Evolutionary conservation across 768 basidiomycete genomes (phyloP), one percentile per base, ranked within the genome.

Genomic region (Russula olivacea): DNA sequence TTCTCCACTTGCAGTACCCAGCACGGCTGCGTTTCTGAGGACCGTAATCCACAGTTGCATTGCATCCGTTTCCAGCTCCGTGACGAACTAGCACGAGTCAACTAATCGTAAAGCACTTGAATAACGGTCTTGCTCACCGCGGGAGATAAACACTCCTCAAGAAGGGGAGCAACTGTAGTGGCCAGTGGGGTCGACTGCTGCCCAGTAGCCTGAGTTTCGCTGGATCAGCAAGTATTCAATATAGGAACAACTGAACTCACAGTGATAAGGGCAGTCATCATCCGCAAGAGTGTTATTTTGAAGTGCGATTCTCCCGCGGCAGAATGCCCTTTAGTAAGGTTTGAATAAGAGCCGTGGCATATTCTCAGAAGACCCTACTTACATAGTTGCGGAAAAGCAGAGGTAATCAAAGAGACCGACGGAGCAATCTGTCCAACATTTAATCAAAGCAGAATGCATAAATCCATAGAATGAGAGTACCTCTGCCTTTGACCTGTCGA

Each of bases 61-160:
- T 0, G 83, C 88, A 72, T 95, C 93, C 64, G 85, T 83, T 67
- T 95, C 92, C 25, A 96, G 79, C 65, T 88, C 80, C 40, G 80
- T 74, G n/a, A 80, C 78, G 34, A 78, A 79, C 90, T 92, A 54
- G 23, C 38, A 52, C 6, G 57, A 8, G 55, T 50, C 49, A 55
- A n/a, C 30, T 23, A 19, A 21, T n/a, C 7, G 32, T 48, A 25
- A 28, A 34, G 4, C 45, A 15, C 40, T 17, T 40, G 21, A 53
- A 6, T 9, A 52, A 47, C 1, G 9, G 15, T 19, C 15, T 32
- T 52, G 85, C 87, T 17, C 41, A 63, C 65, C 15, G 75, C 78
- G 23, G 83, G 81, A 21, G 80, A 76, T 58, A 90, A 72, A 69
- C 87, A 83, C 68, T 88, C 84, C 64, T 77, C 80, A 36, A 93